phyloP scores from a whole-genome alignment of 306 rosid species.

The Pyrus bretschneideri region DNA sequence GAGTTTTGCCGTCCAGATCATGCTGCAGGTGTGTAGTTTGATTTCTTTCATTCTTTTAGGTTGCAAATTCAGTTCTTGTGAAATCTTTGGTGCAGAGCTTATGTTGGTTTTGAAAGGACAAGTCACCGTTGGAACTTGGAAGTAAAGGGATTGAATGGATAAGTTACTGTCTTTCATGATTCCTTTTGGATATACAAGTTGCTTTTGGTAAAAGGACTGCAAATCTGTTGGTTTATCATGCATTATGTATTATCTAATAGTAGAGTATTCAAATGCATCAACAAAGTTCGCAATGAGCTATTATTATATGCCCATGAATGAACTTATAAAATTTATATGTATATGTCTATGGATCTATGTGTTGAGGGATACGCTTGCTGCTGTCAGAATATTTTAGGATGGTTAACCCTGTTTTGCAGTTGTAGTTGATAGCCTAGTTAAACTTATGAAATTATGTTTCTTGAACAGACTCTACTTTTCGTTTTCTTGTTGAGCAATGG shows the following conservation, averaged over 20 bases:
- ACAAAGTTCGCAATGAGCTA: background rate
- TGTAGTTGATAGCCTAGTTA: background rate
- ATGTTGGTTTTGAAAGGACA: background rate
- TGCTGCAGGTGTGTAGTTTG: constrained; percentile 44
- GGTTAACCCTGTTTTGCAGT: background rate
- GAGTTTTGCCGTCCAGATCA: constrained; percentile 76
- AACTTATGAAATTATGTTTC: background rate
- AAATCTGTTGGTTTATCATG: background rate
- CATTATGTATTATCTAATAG: background rate
- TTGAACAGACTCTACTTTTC: constrained; percentile 67
- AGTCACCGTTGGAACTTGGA: background rate
- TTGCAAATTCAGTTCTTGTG: background rate
- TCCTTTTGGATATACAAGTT: background rate
- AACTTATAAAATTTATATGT: background rate
- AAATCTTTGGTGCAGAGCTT: background rate
- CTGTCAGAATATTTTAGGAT: background rate
- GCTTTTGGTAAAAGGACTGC: background rate
- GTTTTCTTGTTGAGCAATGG: constrained; percentile 85
- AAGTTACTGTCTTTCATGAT: background rate
- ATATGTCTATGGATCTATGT: background rate
- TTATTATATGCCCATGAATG: background rate
- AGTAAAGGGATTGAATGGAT: background rate
- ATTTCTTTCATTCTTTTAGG: background rate
- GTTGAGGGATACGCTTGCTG: background rate
- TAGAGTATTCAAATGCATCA: background rate